These are phyloP conservation scores for Canavalia gladiata DNA, from an alignment of 306 rosid genomes.

Conservation along the genomic window DNA sequence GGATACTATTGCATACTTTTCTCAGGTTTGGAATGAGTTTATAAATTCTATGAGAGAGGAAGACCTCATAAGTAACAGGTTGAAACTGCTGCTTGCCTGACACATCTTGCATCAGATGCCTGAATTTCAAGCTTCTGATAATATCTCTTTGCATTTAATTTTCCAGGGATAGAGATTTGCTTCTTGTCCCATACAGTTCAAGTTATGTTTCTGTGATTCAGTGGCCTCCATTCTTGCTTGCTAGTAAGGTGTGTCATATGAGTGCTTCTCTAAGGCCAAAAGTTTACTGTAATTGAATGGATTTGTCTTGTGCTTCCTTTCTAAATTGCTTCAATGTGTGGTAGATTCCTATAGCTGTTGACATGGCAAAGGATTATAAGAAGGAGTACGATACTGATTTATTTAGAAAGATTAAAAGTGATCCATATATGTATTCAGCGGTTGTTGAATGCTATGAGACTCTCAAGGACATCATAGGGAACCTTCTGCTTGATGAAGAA, in stretches of 20 bases:
- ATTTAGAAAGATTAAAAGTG: slow-evolving; percentile 73
- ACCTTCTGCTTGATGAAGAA: slow-evolving; percentile 61
- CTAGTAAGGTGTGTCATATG: slow-evolving; percentile 81
- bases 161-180: slow-evolving; percentile 87
- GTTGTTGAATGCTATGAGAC: slow-evolving; percentile 94
- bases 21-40: slow-evolving; percentile 92
- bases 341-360: slow-evolving; percentile 97
- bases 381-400: slow-evolving; percentile 80
- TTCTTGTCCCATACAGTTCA: slow-evolving; percentile 83
- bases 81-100: slow-evolving; percentile 48
- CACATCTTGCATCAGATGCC: slow-evolving; percentile 23
- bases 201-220: slow-evolving; percentile 73
- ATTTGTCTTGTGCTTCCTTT: slow-evolving; percentile 32
- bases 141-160: slow-evolving; percentile 39
- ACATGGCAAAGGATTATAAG: slow-evolving; percentile 95
- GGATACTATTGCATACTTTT: slow-evolving; percentile 77
- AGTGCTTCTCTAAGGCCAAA: slow-evolving; percentile 31
- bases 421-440: slow-evolving; percentile 85
- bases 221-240: slow-evolving; percentile 99
- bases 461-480: slow-evolving; percentile 66
- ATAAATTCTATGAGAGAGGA: slow-evolving; percentile 85
- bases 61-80: slow-evolving; percentile 95
- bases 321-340: slow-evolving; percentile 48
- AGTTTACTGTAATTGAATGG: slow-evolving; percentile 36
- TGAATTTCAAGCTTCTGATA: slow-evolving; percentile 53